Base-by-base conservation (phyloP, 306 rosid species). In the Luffa acutangula region DNA sequence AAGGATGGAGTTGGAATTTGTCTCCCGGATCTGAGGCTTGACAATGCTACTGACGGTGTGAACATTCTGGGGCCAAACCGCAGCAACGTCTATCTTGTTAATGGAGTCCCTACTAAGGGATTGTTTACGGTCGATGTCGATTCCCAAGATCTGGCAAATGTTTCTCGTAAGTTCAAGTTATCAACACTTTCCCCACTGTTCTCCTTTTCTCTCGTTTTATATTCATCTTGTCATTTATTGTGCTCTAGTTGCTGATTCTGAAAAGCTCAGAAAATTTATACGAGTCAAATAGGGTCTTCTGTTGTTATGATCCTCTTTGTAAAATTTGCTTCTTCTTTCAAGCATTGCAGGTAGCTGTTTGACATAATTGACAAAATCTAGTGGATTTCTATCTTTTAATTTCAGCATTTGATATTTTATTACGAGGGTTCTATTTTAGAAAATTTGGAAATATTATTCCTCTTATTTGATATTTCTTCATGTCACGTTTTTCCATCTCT, bases 1-100 rank as follows among this genome's bases (percentile, higher is more conserved):
- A 88, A 91, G 82, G 98, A 96, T 71, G 82, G 14, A 78, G 83
- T 56, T 62, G 98, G 96, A 77, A 85, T 96, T 77, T 96, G 99
- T 88, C 65, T 82, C 60, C 91, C 93, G 14, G 69, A 86, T 73
- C 5, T 90, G 69, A 82, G 77, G 81, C 84, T 96, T 62, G 79
- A 77, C 3, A 93, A 93, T 80, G 81, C 85, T 56, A 84, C 94
- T 52, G n/a, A 74, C 82, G 82, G 87, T 37, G 0, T 41, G 0
- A 0, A 0, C 0, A 0, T 57, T 62, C 83, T 62, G 59, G 59
- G 14, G 10, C 84, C 83, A 7, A 75, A 18, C 9, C 36, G 75
- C 56, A 56, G 45, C 2, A 83, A 71, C 48, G 74, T 21, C 51
- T 87, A 91, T 79, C 69, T 6, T 0, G 83, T 94, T 62, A 77